phyloP scores from a whole-genome alignment of 257 asterid genomes.

The Anisodus acutangulus region DNA sequence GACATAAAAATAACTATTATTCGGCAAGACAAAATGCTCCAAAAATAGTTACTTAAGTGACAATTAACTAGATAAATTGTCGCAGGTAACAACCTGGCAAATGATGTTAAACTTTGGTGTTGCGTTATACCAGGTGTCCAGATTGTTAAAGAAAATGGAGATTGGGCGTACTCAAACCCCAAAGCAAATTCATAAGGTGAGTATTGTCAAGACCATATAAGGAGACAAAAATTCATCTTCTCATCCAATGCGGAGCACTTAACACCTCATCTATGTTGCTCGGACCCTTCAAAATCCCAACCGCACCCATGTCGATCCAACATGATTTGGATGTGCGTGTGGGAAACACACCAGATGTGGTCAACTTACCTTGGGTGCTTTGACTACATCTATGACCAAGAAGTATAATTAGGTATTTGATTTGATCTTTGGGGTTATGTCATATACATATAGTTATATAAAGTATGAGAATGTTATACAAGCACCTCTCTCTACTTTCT shows the following conservation, averaged over 20 bases:
- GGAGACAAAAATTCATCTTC: neutral
- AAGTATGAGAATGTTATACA: neutral
- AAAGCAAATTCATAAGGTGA: neutral
- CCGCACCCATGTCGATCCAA: neutral
- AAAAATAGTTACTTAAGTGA: neutral
- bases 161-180: neutral
- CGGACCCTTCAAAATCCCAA: neutral
- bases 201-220: constrained; percentile 2
- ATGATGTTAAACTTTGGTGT: neutral
- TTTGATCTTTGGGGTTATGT: neutral
- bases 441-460: neutral
- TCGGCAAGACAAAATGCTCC: constrained; percentile 4
- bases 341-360: neutral
- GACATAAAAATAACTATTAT: constrained; percentile 1
- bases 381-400: constrained; percentile 1
- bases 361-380: neutral
- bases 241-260: too few relatives aligned
- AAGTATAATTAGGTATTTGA: constrained; percentile 17
- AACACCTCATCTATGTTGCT: constrained; percentile 13
- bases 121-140: neutral
- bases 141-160: neutral
- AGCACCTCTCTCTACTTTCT: too few relatives aligned
- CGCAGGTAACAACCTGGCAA: neutral
- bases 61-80: neutral
- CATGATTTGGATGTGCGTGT: neutral